These are phyloP conservation scores for Abortiporus biennis DNA, from an alignment of 1,284 basidiomycete genomes.

Conservation along the genomic window DNA sequence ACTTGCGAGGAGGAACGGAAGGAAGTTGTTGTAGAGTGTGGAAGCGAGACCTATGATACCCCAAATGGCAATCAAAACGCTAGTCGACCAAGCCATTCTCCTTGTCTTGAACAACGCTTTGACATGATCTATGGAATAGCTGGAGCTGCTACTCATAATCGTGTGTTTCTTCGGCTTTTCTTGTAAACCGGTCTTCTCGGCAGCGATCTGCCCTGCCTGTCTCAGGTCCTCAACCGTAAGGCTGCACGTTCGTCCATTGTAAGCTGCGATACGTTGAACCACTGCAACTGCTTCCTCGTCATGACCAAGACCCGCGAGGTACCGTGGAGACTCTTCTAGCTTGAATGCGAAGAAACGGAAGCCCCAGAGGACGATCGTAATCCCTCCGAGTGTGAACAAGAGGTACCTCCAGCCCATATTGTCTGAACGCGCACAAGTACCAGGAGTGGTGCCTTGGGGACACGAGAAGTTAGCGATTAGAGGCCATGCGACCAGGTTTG, in stretches of 20 bases:
- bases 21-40: constrained; percentile 55
- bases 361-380: constrained; percentile 59
- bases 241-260: constrained; percentile 47
- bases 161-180: neutral
- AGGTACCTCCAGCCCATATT: constrained; percentile 75
- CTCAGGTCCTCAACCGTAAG: constrained; percentile 46
- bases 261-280: constrained; percentile 61
- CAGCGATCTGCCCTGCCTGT: constrained; percentile 12
- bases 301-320: constrained; percentile 63
- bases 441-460: constrained; percentile 19
- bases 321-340: constrained; percentile 75
- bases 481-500: constrained; percentile 61
- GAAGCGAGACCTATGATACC: constrained; percentile 62
- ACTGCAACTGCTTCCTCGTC: constrained; percentile 70
- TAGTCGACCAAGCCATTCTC: constrained; percentile 58
- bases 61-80: constrained; percentile 56
- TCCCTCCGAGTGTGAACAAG: constrained; percentile 53
- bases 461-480: constrained; percentile 62
- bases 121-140: constrained; percentile 37
- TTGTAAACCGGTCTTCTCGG: no score
- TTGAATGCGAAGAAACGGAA: constrained; percentile 70
- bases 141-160: constrained; percentile 31
- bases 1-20: constrained; percentile 34
- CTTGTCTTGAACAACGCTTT: constrained; percentile 56
- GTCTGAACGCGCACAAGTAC: constrained; percentile 36